Base-by-base conservation (phyloP, 169 alveolate species). In the Eimeria zaria region DNA sequence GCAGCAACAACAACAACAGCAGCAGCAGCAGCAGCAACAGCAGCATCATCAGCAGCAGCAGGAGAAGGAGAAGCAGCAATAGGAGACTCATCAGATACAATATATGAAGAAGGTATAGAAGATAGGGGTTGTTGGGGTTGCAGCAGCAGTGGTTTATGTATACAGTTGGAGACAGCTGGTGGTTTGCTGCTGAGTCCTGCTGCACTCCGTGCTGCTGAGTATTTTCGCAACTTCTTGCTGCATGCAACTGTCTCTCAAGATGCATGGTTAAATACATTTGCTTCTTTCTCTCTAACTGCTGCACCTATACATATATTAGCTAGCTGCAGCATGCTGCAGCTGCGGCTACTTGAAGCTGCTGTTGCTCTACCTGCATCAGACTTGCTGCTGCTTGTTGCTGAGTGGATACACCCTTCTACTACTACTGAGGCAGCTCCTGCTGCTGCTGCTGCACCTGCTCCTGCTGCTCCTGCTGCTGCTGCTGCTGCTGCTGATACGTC, bases 371-470 rank as follows among this genome's bases (percentile, higher is more conserved):
- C 67, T 20, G 69, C 89, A 20, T 44, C 89, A 1, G 89, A 80
- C 27, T 33, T 80, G 67, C 51, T 80, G 89, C 64, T 80, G 67
- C 60, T 80, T 8, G 89, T 80, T n/a, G 90, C 90, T 16, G 90
- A 81, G 46, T 46, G 62, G 46, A 30, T 51, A 27, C 44, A 81
- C 64, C 73, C 90, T 1, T 58, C 53, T 36, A 18, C 60, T 22
- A 20, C 89, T 22, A 20, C n/a, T 20, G 44, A 39, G 39, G 89
- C 60, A 44, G 89, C 76, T 64, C 69, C 89, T 3, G 89, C 41
- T 36, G 36, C 60, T 1, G 41, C 89, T 22, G 14, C n/a, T 20
- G 24, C 41, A 18, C 64, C 60, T 41, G 89, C 74, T 24, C 36
- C 74, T 8, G 33, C 74, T 30, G 36, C 78, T 30, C 46, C 78